These are phyloP conservation scores for Cytospora chrysosperma DNA, from an alignment of 2,329 filamentous ascomycete genomes.

Conservation along the genomic window DNA sequence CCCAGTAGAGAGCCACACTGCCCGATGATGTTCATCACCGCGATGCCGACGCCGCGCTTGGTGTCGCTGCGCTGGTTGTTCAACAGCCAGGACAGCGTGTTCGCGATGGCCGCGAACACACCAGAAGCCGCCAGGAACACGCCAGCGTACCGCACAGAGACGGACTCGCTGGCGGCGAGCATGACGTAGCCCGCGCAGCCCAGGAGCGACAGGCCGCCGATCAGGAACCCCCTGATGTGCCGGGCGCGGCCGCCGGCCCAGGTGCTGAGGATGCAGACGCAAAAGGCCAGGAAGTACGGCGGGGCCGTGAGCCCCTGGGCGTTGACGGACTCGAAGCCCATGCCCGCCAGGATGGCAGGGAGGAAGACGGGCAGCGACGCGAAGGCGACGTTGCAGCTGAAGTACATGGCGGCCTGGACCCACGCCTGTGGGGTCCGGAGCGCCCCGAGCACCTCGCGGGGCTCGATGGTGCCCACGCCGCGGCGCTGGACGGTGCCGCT, in stretches of 20 bases:
- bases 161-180: slow-evolving; percentile 53
- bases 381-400: slow-evolving; percentile 63
- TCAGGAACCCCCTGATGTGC: slow-evolving; percentile 62
- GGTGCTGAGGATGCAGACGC: slow-evolving; percentile 59
- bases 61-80: slow-evolving; percentile 70
- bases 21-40: slow-evolving; percentile 60
- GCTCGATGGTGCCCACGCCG: slow-evolving; percentile 41
- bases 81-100: slow-evolving; percentile 68
- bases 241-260: slow-evolving; percentile 64
- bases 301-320: slow-evolving; percentile 72
- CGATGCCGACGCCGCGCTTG: slow-evolving; percentile 61
- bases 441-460: slow-evolving; percentile 46
- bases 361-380: slow-evolving; percentile 64
- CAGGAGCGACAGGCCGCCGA: slow-evolving; percentile 54
- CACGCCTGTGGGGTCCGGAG: slow-evolving; percentile 51
- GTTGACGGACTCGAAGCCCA: slow-evolving; percentile 66
- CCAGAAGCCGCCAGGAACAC: slow-evolving; percentile 47
- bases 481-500: slow-evolving; percentile 42
- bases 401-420: slow-evolving; percentile 53
- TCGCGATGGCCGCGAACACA: slow-evolving; percentile 64
- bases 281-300: slow-evolving; percentile 66
- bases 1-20: slow-evolving; percentile 64
- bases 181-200: slow-evolving; percentile 64
- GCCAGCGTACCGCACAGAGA: slow-evolving; percentile 45
- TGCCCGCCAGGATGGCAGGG: slow-evolving; percentile 60